phyloP scores from a whole-genome alignment of 306 rosid genomes.

The Cicer bijugum region DNA sequence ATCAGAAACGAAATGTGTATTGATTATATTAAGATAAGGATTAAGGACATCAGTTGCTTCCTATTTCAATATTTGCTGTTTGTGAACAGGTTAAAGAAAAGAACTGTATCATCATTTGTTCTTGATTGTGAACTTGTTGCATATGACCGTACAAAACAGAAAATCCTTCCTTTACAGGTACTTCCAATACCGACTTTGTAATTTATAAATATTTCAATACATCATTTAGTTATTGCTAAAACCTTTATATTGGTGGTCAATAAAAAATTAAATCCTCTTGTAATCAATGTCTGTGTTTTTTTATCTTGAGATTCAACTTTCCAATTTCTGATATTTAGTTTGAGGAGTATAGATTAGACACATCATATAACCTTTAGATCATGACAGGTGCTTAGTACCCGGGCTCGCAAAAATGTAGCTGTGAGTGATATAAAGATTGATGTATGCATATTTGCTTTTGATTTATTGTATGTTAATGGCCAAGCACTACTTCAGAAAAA shows the following conservation, averaged over 20 bases:
- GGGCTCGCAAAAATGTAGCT: conserved; percentile 77
- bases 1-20: background rate
- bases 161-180: conserved; percentile 87
- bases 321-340: conserved; percentile 1
- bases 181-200: conserved; percentile 25
- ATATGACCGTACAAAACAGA: conserved; percentile 64
- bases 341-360: conserved; percentile 24
- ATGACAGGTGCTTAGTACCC: conserved; percentile 82
- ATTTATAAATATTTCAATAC: background rate
- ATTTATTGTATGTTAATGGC: conserved; percentile 71
- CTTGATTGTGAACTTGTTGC: conserved; percentile 94
- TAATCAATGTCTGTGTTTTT: background rate
- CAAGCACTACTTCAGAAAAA: conserved; percentile 75
- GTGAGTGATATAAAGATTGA: conserved; percentile 65
- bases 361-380: conserved; percentile 42
- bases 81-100: conserved; percentile 77
- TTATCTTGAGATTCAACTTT: conserved; percentile 22
- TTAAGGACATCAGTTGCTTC: conserved; percentile 13
- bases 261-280: conserved; percentile 23
- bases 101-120: conserved; percentile 70
- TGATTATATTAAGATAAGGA: conserved; percentile 29
- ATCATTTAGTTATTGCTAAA: conserved; percentile 19
- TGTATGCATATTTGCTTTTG: conserved; percentile 82
- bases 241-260: background rate
- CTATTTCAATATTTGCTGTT: conserved; percentile 32